Conservation (phyloP, 129 eudicot species). For the Flaveria robusta region DNA sequence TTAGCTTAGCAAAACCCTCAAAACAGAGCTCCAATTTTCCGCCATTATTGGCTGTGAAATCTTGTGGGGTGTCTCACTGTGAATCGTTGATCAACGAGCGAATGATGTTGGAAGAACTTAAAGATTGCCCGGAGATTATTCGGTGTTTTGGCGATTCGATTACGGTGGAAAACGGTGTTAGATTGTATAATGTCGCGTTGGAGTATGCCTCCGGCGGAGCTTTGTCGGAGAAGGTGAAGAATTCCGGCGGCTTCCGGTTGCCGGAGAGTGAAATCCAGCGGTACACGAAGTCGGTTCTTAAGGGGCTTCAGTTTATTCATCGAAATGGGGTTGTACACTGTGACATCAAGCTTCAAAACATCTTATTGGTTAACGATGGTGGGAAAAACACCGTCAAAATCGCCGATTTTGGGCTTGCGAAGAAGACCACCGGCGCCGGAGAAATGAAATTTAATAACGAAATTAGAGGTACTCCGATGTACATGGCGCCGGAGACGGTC, state of each 20-base stretch:
- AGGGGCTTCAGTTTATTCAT: constrained; percentile 62
- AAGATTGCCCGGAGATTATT: constrained; percentile 54
- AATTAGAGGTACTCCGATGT: constrained; percentile 79
- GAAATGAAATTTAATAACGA: constrained; percentile 31
- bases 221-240: constrained; percentile 49
- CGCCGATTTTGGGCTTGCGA: constrained; percentile 89
- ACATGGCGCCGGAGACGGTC: constrained; percentile 89
- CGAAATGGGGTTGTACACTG: constrained; percentile 71
- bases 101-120: constrained; percentile 44
- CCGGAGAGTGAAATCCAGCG: constrained; percentile 46
- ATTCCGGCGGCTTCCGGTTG: constrained; percentile 25
- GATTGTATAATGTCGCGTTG: constrained; percentile 61
- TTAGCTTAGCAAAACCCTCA: constrained; percentile 62
- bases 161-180: constrained; percentile 52
- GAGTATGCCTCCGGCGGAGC: constrained; percentile 82
- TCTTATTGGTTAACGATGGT: constrained; percentile 40
- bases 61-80: constrained; percentile 48
- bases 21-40: constrained; percentile 31
- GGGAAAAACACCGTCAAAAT: constrained; percentile 40
- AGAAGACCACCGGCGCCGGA: constrained; percentile 17
- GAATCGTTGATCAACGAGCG: constrained; percentile 55
- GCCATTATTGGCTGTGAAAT: constrained; percentile 61
- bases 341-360: constrained; percentile 70
- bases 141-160: constrained; percentile 51
- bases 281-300: constrained; percentile 46